These are phyloP conservation scores for Silene uniflora DNA, from an alignment of 148 eudicot species.

Conservation along the genomic window DNA sequence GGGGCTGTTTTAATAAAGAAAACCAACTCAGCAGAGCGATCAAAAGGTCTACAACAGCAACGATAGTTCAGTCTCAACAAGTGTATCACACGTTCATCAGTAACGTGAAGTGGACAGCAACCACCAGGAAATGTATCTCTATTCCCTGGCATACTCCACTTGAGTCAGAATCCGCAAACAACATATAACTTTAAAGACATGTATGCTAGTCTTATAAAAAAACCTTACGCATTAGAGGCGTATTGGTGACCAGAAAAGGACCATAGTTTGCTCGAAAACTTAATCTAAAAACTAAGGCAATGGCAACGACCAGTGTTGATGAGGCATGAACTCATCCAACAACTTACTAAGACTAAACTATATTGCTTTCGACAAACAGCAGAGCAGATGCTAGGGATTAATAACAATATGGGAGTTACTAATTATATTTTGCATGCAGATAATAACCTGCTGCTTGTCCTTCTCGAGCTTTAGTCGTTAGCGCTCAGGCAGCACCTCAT, in stretches of 20 bases:
- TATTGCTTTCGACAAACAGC: not conserved
- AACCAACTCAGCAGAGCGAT: not conserved
- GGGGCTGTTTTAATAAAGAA: not conserved
- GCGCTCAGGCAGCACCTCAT: constrained; percentile 69
- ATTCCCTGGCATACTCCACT: not conserved
- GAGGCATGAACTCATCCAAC: not conserved
- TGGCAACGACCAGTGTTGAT: not conserved
- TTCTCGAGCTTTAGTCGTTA: constrained; percentile 77
- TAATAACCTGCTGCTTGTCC: constrained; percentile 66
- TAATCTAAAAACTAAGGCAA: not conserved
- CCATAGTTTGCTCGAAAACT: not conserved
- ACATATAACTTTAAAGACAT: not conserved
- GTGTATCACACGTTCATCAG: not conserved
- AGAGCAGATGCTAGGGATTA: not conserved
- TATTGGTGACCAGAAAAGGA: not conserved
- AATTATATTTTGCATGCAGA: not conserved
- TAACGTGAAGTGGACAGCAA: not conserved
- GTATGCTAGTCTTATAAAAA: not conserved
- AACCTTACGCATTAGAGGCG: not conserved
- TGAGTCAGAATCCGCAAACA: not conserved
- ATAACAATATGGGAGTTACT: not conserved
- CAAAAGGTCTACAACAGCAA: not conserved
- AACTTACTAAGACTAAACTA: not conserved
- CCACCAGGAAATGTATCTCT: not conserved
- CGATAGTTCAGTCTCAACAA: not conserved